phyloP scores from a whole-genome alignment of 2,329 filamentous ascomycete species.

The Colletotrichum brevisporum region DNA sequence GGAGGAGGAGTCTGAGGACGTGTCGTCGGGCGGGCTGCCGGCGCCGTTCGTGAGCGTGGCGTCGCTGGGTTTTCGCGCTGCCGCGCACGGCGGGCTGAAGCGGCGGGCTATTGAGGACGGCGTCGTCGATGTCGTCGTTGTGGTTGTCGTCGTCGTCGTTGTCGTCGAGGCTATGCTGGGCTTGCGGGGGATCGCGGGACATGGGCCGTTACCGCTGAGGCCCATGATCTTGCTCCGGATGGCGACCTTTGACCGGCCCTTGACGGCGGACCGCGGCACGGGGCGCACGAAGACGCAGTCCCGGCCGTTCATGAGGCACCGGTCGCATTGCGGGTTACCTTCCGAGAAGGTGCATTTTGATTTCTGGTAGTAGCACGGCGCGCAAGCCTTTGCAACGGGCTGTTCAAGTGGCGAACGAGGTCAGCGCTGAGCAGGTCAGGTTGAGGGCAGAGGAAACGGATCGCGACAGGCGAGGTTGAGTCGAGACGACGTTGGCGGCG shows the following conservation, averaged over 20 bases:
- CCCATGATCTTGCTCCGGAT: conserved; percentile 33
- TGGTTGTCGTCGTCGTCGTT: conserved; percentile 20
- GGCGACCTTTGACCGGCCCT: conserved; percentile 32
- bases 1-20: conserved; percentile 34
- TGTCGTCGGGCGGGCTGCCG: conserved; percentile 34
- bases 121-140: conserved; percentile 6
- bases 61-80: conserved; percentile 18
- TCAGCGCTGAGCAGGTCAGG: background rate
- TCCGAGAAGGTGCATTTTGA: conserved; percentile 40
- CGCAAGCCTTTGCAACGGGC: conserved; percentile 39
- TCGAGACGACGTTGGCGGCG: background rate
- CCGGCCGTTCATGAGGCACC: conserved; percentile 38
- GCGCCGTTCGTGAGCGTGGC: background rate
- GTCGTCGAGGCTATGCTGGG: conserved; percentile 11
- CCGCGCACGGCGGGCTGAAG: conserved; percentile 1
- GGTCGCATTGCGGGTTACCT: conserved; percentile 38
- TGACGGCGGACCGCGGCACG: conserved; percentile 37
- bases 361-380: conserved; percentile 41
- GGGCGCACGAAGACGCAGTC: conserved; percentile 41
- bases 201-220: conserved; percentile 8
- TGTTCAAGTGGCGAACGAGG: background rate
- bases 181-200: conserved; percentile 18
- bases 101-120: conserved; percentile 1
- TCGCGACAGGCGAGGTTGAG: background rate
- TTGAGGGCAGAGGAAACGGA: background rate